Evolutionary conservation across 257 asterid genomes (phyloP), one percentile per base, ranked within the genome.

Genomic region (Scutellaria baicalensis): DNA sequence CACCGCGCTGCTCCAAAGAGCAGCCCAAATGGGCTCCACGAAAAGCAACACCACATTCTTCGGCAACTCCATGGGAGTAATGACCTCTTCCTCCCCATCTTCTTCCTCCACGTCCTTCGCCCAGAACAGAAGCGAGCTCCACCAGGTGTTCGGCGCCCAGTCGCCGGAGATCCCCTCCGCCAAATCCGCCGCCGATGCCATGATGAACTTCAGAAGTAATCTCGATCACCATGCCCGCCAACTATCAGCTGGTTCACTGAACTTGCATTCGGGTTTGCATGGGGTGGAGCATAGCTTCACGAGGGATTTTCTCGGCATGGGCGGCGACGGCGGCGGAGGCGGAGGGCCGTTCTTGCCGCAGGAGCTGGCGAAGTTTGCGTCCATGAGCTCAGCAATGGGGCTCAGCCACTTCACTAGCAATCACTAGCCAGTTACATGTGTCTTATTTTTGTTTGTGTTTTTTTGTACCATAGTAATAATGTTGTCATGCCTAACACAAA

Each of bases 251-350:
- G 31, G 40, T 36, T 3, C 78, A 12, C 7, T 75, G 65, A 79
- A 66, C 70, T 70, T 80, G 70, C 78, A 78, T 11, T 71, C 78
- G 2, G 87, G 78, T 21, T 48, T 75, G 78, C 82, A 77, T 77
- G 85, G 83, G 40, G 72, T 80, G 48, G 84, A 80, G 73, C 43
- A 73, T 43, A 62, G 91, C 23, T 59, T 88, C 70, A 92, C 98
- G 5, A 84, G 98, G 72, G 98, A 93, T 70, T 93, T 93, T 82
- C 91, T 93, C 2, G 98, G 98, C 17, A 72, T 93, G 87, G 92
- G 91, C 21, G 88, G 85, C 66, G 78, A 36, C 0, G 84, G 77
- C 6, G 84, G 64, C 13, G 84, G 64, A 14, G 84, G 77, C 14
- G 88, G 82, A 2, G 82, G 84, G 44, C 83, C 80, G 47, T 88